Evolutionary conservation across 2,329 filamentous ascomycete species (phyloP).

Genomic region (Hymenoscyphus repandus): DNA sequence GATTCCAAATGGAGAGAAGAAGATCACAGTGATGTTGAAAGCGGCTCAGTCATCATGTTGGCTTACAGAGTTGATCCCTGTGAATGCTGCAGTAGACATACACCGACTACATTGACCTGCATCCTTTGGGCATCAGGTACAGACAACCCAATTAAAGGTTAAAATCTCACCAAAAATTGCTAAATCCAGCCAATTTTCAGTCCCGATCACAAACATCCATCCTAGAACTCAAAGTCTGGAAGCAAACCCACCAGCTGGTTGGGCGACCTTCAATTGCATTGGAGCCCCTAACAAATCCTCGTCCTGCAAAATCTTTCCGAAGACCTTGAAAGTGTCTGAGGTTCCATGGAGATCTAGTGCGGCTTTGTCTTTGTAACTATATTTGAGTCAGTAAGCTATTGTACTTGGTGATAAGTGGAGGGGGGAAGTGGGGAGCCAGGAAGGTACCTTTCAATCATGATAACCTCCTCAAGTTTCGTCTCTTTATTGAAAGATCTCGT

Average conservation of each 20-base stretch:
- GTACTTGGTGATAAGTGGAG: not conserved
- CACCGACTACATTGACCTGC: too few relatives aligned
- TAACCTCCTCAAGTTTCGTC: slow-evolving; percentile 24
- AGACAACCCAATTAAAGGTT: too few relatives aligned
- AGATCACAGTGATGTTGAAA: too few relatives aligned
- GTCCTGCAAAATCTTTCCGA: slow-evolving; percentile 20
- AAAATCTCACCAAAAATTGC: not conserved
- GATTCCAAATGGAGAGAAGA: too few relatives aligned
- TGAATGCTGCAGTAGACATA: too few relatives aligned
- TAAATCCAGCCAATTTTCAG: not conserved
- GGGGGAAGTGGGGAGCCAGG: not conserved
- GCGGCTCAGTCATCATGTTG: too few relatives aligned
- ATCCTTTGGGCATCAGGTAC: too few relatives aligned
- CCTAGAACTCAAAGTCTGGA: slow-evolving; percentile 15
- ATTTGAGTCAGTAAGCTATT: slow-evolving; percentile 3
- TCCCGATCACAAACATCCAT: not conserved
- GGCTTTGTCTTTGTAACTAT: slow-evolving; percentile 27
- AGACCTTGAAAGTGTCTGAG: slow-evolving; percentile 19
- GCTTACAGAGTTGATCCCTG: too few relatives aligned
- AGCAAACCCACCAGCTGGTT: slow-evolving; percentile 23
- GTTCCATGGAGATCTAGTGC: slow-evolving; percentile 21
- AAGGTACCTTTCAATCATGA: slow-evolving; percentile 28
- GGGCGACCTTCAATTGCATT: slow-evolving; percentile 25
- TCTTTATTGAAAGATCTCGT: slow-evolving; percentile 21
- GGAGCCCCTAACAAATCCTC: slow-evolving; percentile 22